Base-by-base conservation (phyloP, 768 basidiomycete species). In the Pleurotus tuoliensis region DNA sequence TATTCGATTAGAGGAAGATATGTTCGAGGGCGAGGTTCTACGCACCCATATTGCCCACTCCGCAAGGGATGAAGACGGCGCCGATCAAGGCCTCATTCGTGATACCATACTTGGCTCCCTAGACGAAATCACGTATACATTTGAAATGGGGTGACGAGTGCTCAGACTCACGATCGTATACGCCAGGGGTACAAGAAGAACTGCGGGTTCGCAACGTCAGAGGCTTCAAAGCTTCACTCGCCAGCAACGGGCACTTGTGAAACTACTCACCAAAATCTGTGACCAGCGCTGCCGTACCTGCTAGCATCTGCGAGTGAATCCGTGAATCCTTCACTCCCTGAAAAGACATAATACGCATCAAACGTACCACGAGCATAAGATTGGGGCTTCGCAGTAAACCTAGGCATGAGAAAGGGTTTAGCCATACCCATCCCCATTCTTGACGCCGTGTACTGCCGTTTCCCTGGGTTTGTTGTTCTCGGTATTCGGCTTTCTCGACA, bases 351-450 rank as follows among this genome's bases (percentile, higher is more conserved):
- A 34, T 34, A 34, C 7, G 20, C 41, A 44, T 44, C 24, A 13
- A 9, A 75, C 82, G 55, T 22, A 88, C 87, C 3, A 84, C 66
- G 0, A 77, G 64, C 9, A 82, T 55, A 2, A 89, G 62, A 63
- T 83, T 86, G 1, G 86, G 88, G 56, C 83, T 84, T 13, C 80
- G 73, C 3, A 88, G 68, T 7, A 87, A 62, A 34, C 64, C 57
- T 3, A 88, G 62, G 27, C 81, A 76, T 4, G 65, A 61, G 37
- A 90, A 70, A 0, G 87, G 87, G 63, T 89, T 90, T 18, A 90
- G 56, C 65, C 79, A 79, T 0, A 82, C 70, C 52, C 76, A 70
- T 20, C 61, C 56, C 59, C 39, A 58, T 24, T 59, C 58, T 44
- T 47, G 47, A 8, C n/a, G 39, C 13, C 41, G 41, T 13, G 41